A percentile compares a stretch with the other conserved stretches of the same genome.
These are phyloP conservation scores for Cyanidium caldarium DNA, from an alignment of 23 red algal species.

Conservation along the genomic window DNA sequence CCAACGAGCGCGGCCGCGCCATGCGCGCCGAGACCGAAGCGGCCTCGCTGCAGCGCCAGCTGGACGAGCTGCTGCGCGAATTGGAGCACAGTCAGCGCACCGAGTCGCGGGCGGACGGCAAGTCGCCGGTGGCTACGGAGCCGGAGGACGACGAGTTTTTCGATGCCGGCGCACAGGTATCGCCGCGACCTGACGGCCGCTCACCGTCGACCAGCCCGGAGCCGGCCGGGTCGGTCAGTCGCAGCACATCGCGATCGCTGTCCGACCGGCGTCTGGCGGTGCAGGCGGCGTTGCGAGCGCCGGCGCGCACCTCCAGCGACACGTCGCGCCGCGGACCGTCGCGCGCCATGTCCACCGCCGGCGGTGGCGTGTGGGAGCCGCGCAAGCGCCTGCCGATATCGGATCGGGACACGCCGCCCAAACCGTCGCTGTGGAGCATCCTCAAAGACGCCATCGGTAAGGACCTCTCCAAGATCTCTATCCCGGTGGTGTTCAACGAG, in stretches of 20 bases:
- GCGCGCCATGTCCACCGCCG: neutral
- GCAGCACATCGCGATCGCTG: neutral
- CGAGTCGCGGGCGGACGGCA: neutral
- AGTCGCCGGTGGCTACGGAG: neutral
- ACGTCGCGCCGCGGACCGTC: neutral
- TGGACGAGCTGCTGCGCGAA: neutral
- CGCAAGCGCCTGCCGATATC: neutral
- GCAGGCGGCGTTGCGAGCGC: neutral
- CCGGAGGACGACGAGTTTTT: slow-evolving; percentile 10
- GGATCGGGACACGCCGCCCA: slow-evolving; percentile 11
- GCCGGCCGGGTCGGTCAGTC: neutral
- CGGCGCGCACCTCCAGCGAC: neutral
- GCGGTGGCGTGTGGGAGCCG: neutral
- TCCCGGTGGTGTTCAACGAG: slow-evolving; percentile 91
- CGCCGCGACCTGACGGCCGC: neutral
- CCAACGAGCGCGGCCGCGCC: neutral
- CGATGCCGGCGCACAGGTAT: slow-evolving; percentile 1
- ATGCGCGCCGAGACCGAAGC: slow-evolving; percentile 3
- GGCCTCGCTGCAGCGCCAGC: neutral
- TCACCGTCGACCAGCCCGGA: neutral
- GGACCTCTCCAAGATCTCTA: slow-evolving; percentile 68
- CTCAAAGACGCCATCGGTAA: slow-evolving; percentile 60
- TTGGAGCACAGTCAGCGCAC: neutral
- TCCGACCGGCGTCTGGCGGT: neutral
- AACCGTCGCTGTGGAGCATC: slow-evolving; percentile 48